Evolutionary conservation across 2,329 filamentous ascomycete species (phyloP).

Genomic region (Alternaria brassicae): DNA sequence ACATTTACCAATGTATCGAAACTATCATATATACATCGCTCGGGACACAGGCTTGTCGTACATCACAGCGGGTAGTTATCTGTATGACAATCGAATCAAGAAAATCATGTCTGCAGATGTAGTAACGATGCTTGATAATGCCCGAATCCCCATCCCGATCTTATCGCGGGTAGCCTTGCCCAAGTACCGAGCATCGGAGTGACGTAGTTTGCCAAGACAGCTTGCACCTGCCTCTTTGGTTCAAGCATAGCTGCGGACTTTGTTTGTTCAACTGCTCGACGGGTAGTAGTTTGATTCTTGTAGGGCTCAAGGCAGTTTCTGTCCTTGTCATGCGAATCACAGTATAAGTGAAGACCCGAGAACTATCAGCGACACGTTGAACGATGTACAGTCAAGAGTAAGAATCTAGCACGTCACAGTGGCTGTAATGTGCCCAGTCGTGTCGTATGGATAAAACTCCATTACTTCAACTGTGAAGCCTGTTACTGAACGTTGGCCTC

Average conservation of each 20-base stretch:
- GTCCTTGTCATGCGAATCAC: background rate
- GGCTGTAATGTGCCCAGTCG: too few species aligned
- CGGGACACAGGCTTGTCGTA: background rate
- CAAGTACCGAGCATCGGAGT: conserved; percentile 29
- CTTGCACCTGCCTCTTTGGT: conserved; percentile 26
- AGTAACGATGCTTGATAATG: conserved; percentile 25
- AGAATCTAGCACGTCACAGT: too few species aligned
- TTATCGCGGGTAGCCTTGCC: conserved; percentile 24
- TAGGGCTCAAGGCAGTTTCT: background rate
- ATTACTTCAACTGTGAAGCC: too few species aligned
- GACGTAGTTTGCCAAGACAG: conserved; percentile 28
- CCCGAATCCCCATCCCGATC: conserved; percentile 3
- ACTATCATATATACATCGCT: conserved; percentile 4
- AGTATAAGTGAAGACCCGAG: background rate
- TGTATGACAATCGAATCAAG: background rate
- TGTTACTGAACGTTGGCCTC: too few species aligned
- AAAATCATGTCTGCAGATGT: conserved; percentile 1
- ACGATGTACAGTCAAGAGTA: background rate
- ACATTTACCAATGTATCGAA: background rate
- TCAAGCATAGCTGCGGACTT: background rate
- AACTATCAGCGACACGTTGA: background rate
- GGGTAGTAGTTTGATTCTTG: background rate
- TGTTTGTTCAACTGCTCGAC: background rate
- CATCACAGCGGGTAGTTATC: conserved; percentile 14
- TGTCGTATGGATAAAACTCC: too few species aligned